A percentile compares a stretch with the other conserved stretches of the same genome.
These are phyloP conservation scores for Heliocybe sulcata DNA, from an alignment of 1,284 basidiomycete species.

Conservation along the genomic window DNA sequence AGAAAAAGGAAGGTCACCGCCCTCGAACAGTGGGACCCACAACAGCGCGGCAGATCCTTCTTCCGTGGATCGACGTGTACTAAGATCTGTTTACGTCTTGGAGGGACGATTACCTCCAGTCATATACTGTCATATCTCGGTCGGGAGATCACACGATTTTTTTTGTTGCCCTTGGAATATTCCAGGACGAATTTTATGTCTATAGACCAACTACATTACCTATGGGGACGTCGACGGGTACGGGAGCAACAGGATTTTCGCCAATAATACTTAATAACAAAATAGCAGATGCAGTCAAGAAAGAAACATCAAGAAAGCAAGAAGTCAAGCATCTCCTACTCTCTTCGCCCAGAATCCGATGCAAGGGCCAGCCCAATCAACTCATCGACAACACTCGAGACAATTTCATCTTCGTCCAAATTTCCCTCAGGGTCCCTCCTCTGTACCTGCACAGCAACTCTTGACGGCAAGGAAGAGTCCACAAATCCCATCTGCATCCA, in stretches of 20 bases:
- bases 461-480: not conserved
- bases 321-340: not conserved
- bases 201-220: too few species aligned
- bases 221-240: too few species aligned
- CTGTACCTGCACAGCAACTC: not conserved
- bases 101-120: too few species aligned
- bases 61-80: too few species aligned
- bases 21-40: not conserved
- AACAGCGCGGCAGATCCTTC: not conserved
- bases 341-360: not conserved
- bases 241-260: too few species aligned
- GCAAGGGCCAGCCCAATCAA: constrained; percentile 20
- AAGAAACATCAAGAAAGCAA: not conserved
- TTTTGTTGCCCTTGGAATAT: too few species aligned
- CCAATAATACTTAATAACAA: too few species aligned
- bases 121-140: too few species aligned
- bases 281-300: too few species aligned
- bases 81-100: too few species aligned
- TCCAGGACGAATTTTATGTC: constrained; percentile 12
- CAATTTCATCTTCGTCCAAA: constrained; percentile 9
- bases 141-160: too few species aligned
- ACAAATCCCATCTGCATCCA: constrained; percentile 1
- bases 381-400: constrained; percentile 6
- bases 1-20: not conserved
- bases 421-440: not conserved